phyloP scores from a whole-genome alignment of 148 eudicot genomes.

The Chenopodium quinoa region DNA sequence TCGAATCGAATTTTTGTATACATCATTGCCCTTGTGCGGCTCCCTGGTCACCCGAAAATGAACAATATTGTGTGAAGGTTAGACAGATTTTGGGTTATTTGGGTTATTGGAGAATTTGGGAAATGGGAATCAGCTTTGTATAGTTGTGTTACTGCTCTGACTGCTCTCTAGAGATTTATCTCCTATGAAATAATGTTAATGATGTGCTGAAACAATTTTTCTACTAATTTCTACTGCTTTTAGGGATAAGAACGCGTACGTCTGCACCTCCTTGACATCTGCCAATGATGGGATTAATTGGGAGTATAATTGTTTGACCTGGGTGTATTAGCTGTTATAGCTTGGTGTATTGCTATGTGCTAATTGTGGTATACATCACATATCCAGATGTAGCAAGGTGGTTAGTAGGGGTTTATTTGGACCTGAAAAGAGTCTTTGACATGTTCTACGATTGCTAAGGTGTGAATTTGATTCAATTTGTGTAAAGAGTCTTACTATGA shows the following conservation, averaged over 20 bases:
- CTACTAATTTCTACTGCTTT: not conserved
- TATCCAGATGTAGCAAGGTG: not conserved
- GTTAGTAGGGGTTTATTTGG: not conserved
- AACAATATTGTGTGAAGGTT: not conserved
- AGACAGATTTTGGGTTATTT: not conserved
- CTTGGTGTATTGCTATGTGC: not conserved
- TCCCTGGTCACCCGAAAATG: too few relatives aligned
- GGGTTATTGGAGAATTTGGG: not conserved
- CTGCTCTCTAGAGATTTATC: not conserved
- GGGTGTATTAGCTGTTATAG: not conserved
- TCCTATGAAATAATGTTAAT: not conserved
- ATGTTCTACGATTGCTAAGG: not conserved
- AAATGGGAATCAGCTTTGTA: not conserved
- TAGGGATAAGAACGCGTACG: not conserved
- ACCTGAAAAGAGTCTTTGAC: constrained; percentile 2
- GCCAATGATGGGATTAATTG: not conserved
- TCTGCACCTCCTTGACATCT: not conserved
- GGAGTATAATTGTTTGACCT: not conserved
- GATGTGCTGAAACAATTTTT: not conserved
- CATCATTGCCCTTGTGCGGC: not conserved
- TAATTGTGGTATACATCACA: not conserved
- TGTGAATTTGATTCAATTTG: not conserved
- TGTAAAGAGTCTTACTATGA: not conserved
- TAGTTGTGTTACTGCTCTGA: too few relatives aligned
- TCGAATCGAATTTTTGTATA: not conserved